Conservation (phyloP, 768 basidiomycete species). For the Podaxis sp. region DNA sequence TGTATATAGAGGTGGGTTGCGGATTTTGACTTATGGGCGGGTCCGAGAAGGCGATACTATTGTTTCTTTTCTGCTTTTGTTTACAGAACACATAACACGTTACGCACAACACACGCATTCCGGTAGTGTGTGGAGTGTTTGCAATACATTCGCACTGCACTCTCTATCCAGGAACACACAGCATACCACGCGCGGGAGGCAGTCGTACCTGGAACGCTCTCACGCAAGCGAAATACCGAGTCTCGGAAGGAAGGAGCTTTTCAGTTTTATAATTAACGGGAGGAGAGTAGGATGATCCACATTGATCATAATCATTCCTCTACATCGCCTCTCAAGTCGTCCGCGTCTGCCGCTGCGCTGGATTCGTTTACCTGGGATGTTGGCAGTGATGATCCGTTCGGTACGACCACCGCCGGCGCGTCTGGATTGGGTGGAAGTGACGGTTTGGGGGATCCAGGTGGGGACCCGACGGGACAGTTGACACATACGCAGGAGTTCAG, state of each 20-base stretch:
- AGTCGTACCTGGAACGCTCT: background rate
- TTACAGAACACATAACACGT: background rate
- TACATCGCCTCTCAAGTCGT: conserved; percentile 16
- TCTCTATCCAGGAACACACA: conserved; percentile 3
- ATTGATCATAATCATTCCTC: conserved; percentile 14
- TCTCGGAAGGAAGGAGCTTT: background rate
- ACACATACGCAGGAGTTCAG: conserved; percentile 8
- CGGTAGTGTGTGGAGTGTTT: background rate
- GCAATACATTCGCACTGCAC: background rate
- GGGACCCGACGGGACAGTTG: background rate
- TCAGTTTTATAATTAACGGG: conserved; percentile 3
- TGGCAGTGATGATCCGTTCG: conserved; percentile 12
- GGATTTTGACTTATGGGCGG: background rate
- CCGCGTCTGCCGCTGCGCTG: conserved; percentile 14
- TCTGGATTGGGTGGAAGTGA: conserved; percentile 4
- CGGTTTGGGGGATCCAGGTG: background rate
- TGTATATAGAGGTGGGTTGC: background rate
- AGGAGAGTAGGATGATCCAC: conserved; percentile 13
- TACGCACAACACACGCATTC: background rate
- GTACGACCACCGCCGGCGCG: background rate
- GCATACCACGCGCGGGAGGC: background rate
- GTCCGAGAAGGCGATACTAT: background rate
- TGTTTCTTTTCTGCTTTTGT: conserved; percentile 1
- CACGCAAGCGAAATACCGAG: background rate
- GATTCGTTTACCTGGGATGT: conserved; percentile 15